A percentile compares a stretch with the other conserved stretches of the same genome.
phyloP scores from a whole-genome alignment of 208 protist genomes.

The Wallacemonas collosoma region DNA sequence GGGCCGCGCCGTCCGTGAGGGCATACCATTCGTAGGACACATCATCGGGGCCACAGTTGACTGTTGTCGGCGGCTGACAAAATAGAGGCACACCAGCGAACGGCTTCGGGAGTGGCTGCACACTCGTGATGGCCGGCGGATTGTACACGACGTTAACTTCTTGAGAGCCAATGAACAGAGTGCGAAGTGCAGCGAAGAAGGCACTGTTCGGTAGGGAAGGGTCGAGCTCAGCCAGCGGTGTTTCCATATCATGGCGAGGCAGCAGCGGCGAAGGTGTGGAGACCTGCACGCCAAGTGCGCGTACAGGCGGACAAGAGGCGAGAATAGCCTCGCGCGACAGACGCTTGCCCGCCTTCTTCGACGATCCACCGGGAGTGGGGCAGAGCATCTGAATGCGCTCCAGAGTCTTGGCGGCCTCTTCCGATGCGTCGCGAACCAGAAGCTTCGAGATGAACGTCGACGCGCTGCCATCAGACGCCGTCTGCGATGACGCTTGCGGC shows the following conservation, averaged over 20 bases:
- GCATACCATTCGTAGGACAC: conserved; percentile 80
- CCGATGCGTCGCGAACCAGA: conserved; percentile 70
- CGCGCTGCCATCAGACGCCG: no score
- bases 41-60: conserved; percentile 45
- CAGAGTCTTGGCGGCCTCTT: conserved; percentile 61
- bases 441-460: conserved; percentile 39
- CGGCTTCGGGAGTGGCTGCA: conserved; percentile 50
- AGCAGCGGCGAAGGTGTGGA: no score
- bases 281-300: conserved; percentile 36
- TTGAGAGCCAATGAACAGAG: conserved; percentile 46
- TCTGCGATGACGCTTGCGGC: background rate
- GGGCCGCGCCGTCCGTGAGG: background rate
- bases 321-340: conserved; percentile 52
- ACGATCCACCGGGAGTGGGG: conserved; percentile 22
- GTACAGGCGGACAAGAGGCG: conserved; percentile 44
- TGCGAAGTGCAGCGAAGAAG: conserved; percentile 57
- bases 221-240: conserved; percentile 46
- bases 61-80: conserved; percentile 31
- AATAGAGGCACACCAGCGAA: conserved; percentile 78
- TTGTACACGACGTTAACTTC: conserved; percentile 69
- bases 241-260: background rate
- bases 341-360: conserved; percentile 31
- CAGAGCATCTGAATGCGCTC: conserved; percentile 81
- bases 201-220: conserved; percentile 46
- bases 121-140: conserved; percentile 69